These are phyloP conservation scores for Acer saccharum DNA, from an alignment of 345 rosid genomes.

Conservation along the genomic window DNA sequence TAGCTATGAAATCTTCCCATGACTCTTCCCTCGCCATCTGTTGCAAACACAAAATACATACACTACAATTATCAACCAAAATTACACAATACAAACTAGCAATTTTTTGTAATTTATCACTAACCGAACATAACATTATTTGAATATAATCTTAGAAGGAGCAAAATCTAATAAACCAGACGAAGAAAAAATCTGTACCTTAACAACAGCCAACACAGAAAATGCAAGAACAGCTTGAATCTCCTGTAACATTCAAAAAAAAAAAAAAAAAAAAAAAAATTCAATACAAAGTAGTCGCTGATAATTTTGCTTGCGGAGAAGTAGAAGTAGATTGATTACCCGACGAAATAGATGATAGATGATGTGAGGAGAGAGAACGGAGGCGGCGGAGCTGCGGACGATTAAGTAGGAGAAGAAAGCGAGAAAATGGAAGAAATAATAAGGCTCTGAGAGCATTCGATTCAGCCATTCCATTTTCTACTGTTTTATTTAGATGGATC, in stretches of 20 bases:
- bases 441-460: conserved; percentile 65
- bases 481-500: conserved; percentile 4
- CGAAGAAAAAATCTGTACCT: conserved; percentile 38
- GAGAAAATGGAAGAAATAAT: conserved; percentile 66
- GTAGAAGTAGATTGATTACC: conserved; percentile 24
- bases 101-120: not conserved
- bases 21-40: conserved; percentile 75
- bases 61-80: not conserved
- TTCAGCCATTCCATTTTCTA: conserved; percentile 42
- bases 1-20: conserved; percentile 75
- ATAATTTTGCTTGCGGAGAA: too few relatives aligned
- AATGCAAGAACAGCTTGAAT: conserved; percentile 79
- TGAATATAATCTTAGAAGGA: not conserved
- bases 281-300: not conserved
- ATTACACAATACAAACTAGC: not conserved
- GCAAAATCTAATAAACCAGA: not conserved
- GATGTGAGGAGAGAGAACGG: conserved; percentile 49
- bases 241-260: conserved; percentile 50
- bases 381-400: conserved; percentile 56
- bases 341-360: conserved; percentile 47
- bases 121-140: not conserved
- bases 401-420: conserved; percentile 75
- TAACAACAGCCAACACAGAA: conserved; percentile 49
- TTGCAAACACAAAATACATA: conserved; percentile 12
- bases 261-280: not conserved